These are phyloP conservation scores for Pterula multifida DNA, from an alignment of 1,284 basidiomycete genomes.

Conservation along the genomic window DNA sequence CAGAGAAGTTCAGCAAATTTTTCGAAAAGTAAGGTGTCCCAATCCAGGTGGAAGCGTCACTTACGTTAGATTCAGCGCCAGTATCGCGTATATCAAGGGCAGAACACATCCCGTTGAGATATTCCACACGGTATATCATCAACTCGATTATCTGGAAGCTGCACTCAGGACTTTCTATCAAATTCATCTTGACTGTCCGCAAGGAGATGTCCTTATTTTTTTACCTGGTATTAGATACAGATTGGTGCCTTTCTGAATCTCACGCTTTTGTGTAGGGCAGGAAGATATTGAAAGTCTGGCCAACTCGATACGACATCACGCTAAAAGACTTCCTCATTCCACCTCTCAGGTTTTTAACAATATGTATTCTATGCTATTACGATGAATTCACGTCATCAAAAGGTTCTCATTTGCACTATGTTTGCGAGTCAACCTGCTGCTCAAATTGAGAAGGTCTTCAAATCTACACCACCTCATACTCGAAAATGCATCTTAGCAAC, in stretches of 20 bases:
- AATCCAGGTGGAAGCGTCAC: conserved; percentile 6
- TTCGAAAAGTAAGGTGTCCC: conserved; percentile 59
- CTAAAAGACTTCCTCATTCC: conserved; percentile 49
- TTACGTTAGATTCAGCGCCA: conserved; percentile 48
- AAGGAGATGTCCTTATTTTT: conserved; percentile 90
- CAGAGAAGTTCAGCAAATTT: conserved; percentile 86
- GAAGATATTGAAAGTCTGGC: conserved; percentile 92
- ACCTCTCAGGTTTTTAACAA: conserved; percentile 3
- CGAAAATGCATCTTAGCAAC: conserved; percentile 91
- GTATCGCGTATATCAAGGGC: conserved; percentile 85
- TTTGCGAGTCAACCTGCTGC: conserved; percentile 76
- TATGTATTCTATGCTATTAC: conserved; percentile 30
- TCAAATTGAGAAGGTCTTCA: conserved; percentile 75
- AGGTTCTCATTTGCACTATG: conserved; percentile 71
- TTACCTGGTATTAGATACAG: conserved; percentile 51
- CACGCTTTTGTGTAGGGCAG: conserved; percentile 44
- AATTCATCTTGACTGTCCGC: conserved; percentile 71
- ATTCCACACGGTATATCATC: conserved; percentile 60
- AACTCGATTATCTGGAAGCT: conserved; percentile 82
- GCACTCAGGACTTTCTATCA: conserved; percentile 86
- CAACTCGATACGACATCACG: conserved; percentile 57
- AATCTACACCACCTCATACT: conserved; percentile 51
- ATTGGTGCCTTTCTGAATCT: conserved; percentile 4
- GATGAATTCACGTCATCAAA: conserved; percentile 6
- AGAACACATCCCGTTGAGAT: conserved; percentile 87